Evolutionary conservation across 345 rosid species (phyloP), one percentile per base, ranked within the genome.

Genomic region (Bruguiera parviflora): DNA sequence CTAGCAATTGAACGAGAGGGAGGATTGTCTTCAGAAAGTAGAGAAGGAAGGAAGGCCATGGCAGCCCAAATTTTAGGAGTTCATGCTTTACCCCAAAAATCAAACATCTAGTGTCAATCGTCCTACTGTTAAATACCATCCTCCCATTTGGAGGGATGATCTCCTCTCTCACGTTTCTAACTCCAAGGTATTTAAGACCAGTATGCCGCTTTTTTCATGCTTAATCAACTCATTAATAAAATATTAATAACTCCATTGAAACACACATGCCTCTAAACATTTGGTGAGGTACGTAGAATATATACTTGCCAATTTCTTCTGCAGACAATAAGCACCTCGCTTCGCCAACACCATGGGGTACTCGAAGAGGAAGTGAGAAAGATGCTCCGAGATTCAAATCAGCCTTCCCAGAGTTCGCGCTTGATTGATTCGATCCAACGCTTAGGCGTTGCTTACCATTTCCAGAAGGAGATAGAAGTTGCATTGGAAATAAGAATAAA

Each of bases 61-160:
- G 28, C 28, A 27, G 28, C 28, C 51, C 67, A 47, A 33, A 24
- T 24, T 59, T 58, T 61, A 33, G 66, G 31, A 6, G 19, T 16
- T 47, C 8, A n/a, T n/a, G n/a, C n/a, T n/a, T n/a, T n/a, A n/a
- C n/a, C n/a, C n/a, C n/a, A n/a, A n/a, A n/a, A 27, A 27, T 27
- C 18, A 5, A 16, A 7, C 29, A 1, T 29, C 27, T 8, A 4
- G 21, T 5, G 0, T 32, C 13, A 53, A 27, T 55, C 78, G 80
- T n/a, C 59, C 32, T 19, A 72, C 75, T 7, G 61, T 73, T 5
- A 43, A 39, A 64, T 80, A 16, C 67, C 75, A 63, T 32, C 68
- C 63, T 0, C 53, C 71, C 27, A 15, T 76, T 8, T 80, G 80
- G 83, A 73, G 73, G 2, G 76, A 70, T 51, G 18, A 73, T 55